Conservation (phyloP, 2,329 filamentous ascomycete genomes). For the Nemania bipapillata region DNA sequence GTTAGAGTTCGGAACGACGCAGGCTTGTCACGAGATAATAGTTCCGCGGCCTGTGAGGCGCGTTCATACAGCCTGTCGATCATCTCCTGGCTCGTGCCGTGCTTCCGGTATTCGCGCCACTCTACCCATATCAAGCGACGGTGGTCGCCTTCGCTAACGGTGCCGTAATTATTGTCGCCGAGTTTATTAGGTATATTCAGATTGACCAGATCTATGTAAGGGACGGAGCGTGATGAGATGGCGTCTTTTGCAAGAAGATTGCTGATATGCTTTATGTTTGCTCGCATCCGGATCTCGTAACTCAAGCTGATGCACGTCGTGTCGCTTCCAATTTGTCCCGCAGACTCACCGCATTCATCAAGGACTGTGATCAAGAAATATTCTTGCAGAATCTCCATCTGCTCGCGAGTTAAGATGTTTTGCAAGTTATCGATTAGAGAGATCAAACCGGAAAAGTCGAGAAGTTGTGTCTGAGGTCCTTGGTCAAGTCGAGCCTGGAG, state of each 20-base stretch:
- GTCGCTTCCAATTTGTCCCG: background rate
- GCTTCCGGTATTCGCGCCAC: conserved; percentile 18
- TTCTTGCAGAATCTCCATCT: conserved; percentile 5
- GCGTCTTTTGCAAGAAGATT: conserved; percentile 9
- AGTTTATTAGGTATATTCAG: background rate
- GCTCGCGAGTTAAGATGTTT: background rate
- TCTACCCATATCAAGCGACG: conserved; percentile 16
- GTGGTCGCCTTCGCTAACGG: background rate
- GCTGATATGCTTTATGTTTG: conserved; percentile 21
- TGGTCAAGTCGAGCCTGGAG: conserved; percentile 1
- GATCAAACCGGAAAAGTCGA: conserved; percentile 1
- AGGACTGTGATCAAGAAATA: conserved; percentile 20
- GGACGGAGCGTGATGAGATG: background rate
- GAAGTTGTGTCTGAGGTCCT: background rate
- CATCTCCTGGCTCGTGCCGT: background rate
- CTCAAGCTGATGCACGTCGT: background rate
- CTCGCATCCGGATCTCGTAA: conserved; percentile 18
- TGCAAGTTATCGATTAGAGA: conserved; percentile 11
- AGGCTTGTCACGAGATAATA: conserved; percentile 15
- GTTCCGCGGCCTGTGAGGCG: conserved; percentile 6
- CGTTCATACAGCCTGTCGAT: conserved; percentile 17
- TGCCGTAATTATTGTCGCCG: conserved; percentile 14
- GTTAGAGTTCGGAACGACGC: conserved; percentile 12
- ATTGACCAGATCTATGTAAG: background rate
- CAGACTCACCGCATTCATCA: background rate